Conservation (phyloP, 2,329 filamentous ascomycete genomes). For the Pseudogymnoascus sp. region DNA sequence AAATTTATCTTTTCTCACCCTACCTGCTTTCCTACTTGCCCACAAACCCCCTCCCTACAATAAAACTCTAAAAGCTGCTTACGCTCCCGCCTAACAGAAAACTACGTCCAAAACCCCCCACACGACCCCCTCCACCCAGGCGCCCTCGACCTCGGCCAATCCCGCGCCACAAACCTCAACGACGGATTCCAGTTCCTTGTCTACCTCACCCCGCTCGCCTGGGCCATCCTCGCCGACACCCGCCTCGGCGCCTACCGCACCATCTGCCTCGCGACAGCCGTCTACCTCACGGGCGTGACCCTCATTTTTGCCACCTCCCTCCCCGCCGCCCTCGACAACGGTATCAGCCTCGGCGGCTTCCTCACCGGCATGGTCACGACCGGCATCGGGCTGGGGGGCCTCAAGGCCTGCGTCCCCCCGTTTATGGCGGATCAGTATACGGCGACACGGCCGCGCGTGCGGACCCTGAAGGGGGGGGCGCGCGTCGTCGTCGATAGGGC, state of each 20-base stretch:
- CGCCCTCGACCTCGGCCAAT: constrained; percentile 43
- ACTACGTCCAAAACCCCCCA: constrained; percentile 36
- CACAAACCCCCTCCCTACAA: no score
- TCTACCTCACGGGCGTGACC: constrained; percentile 47
- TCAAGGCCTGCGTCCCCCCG: constrained; percentile 58
- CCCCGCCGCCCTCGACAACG: constrained; percentile 41
- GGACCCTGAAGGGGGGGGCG: constrained; percentile 43
- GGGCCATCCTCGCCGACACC: constrained; percentile 53
- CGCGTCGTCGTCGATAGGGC: constrained; percentile 60
- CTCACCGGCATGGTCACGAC: constrained; percentile 38
- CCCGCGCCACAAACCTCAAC: constrained; percentile 39
- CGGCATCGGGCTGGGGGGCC: constrained; percentile 23
- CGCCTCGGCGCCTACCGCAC: constrained; percentile 56
- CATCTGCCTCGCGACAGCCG: constrained; percentile 42
- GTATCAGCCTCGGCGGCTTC: constrained; percentile 48
- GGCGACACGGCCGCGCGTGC: constrained; percentile 46
- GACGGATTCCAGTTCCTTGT: constrained; percentile 42
- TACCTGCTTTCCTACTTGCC: no score
- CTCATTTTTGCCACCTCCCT: constrained; percentile 49
- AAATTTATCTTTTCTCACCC: no score
- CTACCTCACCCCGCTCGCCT: constrained; percentile 49
- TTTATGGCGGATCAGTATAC: constrained; percentile 61
- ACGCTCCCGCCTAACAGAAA: constrained; percentile 26
- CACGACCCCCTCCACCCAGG: constrained; percentile 35
- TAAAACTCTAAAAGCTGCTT: background rate